Conservation (phyloP, 306 rosid species). For the Corylus heterophylla region DNA sequence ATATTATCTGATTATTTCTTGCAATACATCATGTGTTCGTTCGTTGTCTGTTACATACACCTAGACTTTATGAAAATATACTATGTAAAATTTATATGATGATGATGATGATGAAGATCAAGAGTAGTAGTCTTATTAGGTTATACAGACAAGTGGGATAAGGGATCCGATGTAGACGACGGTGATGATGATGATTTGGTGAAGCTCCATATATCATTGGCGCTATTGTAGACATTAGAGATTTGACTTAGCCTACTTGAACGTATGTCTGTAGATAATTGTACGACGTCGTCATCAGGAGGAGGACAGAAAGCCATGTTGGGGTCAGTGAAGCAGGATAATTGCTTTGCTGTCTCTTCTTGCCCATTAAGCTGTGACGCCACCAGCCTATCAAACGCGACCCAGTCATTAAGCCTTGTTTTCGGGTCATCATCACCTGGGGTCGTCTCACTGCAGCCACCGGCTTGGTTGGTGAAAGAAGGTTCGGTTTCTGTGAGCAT, state of each 20-base stretch:
- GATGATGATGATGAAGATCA: no score
- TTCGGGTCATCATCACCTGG: neutral
- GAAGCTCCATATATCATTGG: constrained; percentile 48
- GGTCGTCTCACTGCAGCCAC: constrained; percentile 1
- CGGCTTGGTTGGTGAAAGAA: constrained; percentile 19
- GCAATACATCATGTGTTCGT: neutral
- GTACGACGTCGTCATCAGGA: constrained; percentile 31
- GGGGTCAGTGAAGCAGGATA: constrained; percentile 38
- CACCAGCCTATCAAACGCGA: constrained; percentile 50
- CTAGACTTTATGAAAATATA: neutral
- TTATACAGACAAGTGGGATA: constrained; percentile 61
- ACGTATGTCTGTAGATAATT: constrained; percentile 32
- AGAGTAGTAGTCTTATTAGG: neutral
- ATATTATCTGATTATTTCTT: neutral
- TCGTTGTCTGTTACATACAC: neutral
- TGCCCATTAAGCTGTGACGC: constrained; percentile 60
- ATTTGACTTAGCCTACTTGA: constrained; percentile 24
- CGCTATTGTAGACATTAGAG: constrained; percentile 27
- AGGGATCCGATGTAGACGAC: constrained; percentile 48
- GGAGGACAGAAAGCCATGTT: constrained; percentile 32
- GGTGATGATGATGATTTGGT: constrained; percentile 37
- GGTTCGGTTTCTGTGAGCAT: constrained; percentile 36
- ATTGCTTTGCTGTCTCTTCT: constrained; percentile 37
- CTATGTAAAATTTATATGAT: neutral
- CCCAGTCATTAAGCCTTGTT: constrained; percentile 40